Evolutionary conservation across 106 monocot species (phyloP).

Genomic region (Dioscorea zingiberensis): DNA sequence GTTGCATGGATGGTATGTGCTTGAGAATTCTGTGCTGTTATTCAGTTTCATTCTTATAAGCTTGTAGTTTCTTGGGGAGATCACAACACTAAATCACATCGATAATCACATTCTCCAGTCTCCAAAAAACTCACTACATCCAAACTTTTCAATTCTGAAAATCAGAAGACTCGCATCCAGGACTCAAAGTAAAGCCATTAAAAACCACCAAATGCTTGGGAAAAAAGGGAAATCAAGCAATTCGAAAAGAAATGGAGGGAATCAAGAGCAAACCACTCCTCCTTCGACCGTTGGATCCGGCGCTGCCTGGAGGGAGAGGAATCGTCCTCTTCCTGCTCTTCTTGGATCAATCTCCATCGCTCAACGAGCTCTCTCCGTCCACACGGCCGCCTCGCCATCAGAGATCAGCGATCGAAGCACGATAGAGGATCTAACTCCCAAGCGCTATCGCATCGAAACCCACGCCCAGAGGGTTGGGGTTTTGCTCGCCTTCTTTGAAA

Average conservation of each 20-base stretch:
- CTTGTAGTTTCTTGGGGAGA: too few relatives aligned
- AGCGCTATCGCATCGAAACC: too few relatives aligned
- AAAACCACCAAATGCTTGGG: not conserved
- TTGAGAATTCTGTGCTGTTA: too few relatives aligned
- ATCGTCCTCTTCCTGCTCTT: constrained; percentile 35
- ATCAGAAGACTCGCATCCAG: not conserved
- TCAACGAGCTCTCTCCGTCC: constrained; percentile 29
- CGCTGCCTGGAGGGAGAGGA: constrained; percentile 14
- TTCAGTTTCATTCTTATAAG: too few relatives aligned
- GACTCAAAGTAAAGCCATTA: not conserved
- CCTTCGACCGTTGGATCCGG: constrained; percentile 18
- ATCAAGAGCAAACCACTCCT: constrained; percentile 22
- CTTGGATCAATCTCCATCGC: constrained; percentile 37
- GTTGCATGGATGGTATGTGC: too few relatives aligned
- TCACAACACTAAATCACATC: not conserved
- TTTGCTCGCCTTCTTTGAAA: too few relatives aligned
- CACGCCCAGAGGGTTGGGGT: too few relatives aligned
- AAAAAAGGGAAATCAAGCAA: not conserved
- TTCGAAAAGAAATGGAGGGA: not conserved
- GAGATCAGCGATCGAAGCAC: too few relatives aligned
- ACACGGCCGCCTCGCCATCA: constrained; percentile 16
- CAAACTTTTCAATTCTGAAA: not conserved
- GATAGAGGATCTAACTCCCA: too few relatives aligned
- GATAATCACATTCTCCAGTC: not conserved
- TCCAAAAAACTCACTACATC: not conserved